These are phyloP conservation scores for Solanum chiquidenum DNA, from an alignment of 257 asterid genomes.

Conservation along the genomic window DNA sequence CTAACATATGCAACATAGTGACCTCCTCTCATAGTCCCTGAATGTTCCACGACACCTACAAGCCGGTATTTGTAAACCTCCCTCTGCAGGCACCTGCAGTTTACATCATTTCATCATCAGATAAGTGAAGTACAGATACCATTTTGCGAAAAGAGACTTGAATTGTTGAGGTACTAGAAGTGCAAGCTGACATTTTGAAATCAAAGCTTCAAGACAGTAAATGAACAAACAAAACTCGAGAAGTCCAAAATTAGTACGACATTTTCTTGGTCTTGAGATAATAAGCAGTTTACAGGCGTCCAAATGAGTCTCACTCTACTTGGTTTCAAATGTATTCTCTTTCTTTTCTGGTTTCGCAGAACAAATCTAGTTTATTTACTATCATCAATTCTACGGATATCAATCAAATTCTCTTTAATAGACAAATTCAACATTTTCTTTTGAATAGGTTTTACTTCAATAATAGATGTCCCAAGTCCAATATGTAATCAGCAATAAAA, in stretches of 20 bases:
- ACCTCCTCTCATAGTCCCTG: constrained; percentile 81
- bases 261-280: not conserved
- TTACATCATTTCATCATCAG: not conserved
- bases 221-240: not conserved
- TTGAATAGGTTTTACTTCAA: not conserved
- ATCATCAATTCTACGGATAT: not conserved
- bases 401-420: not conserved
- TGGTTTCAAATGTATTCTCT: not conserved
- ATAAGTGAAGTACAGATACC: not conserved
- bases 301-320: not conserved
- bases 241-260: not conserved
- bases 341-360: not conserved
- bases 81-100: constrained; percentile 32
- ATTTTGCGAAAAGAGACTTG: not conserved
- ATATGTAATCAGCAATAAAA: not conserved
- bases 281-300: not conserved
- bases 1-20: constrained; percentile 78
- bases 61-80: constrained; percentile 32
- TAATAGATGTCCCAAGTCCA: not conserved
- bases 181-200: not conserved
- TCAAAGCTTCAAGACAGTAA: not conserved
- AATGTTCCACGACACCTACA: constrained; percentile 81
- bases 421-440: not conserved
- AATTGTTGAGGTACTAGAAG: not conserved
- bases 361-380: not conserved